Conservation (phyloP, 2,329 filamentous ascomycete species). For the Grosmannia serpens region DNA sequence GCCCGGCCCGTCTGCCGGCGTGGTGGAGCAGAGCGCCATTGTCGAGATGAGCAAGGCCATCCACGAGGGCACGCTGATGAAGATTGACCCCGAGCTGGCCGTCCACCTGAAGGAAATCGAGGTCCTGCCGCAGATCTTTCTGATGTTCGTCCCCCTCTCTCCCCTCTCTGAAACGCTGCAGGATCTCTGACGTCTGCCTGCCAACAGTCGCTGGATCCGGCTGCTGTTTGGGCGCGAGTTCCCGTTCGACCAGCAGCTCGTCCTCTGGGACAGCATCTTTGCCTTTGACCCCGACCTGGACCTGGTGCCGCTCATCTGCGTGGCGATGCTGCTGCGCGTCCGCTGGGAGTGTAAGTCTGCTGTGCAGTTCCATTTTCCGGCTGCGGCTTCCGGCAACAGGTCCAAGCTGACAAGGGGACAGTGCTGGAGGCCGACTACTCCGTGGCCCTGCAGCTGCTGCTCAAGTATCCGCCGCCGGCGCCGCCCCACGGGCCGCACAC, state of each 20-base stretch:
- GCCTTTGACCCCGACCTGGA: constrained; percentile 71
- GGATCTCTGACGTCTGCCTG: background rate
- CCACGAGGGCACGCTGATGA: constrained; percentile 68
- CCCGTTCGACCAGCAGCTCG: constrained; percentile 70
- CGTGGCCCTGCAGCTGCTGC: constrained; percentile 64
- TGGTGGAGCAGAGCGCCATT: constrained; percentile 49
- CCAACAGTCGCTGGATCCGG: constrained; percentile 72
- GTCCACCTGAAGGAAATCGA: constrained; percentile 72
- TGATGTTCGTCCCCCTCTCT: constrained; percentile 56
- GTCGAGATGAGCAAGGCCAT: constrained; percentile 78
- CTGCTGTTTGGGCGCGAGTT: constrained; percentile 91
- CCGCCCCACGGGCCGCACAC: constrained; percentile 56
- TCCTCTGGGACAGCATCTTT: constrained; percentile 86
- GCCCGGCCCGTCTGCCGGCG: constrained; percentile 2
- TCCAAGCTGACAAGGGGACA: constrained; percentile 21
- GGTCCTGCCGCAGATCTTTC: constrained; percentile 89
- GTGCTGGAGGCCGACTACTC: constrained; percentile 85
- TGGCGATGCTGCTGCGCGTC: constrained; percentile 86
- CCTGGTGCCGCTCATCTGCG: constrained; percentile 80
- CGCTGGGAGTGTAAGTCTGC: constrained; percentile 61
- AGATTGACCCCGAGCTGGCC: constrained; percentile 29
- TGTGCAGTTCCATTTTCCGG: background rate
- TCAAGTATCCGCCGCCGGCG: constrained; percentile 67
- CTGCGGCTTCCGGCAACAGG: no score
- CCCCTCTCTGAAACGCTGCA: background rate